Base-by-base conservation (phyloP, 73 alveolate species). In the Stentor roeselii region DNA sequence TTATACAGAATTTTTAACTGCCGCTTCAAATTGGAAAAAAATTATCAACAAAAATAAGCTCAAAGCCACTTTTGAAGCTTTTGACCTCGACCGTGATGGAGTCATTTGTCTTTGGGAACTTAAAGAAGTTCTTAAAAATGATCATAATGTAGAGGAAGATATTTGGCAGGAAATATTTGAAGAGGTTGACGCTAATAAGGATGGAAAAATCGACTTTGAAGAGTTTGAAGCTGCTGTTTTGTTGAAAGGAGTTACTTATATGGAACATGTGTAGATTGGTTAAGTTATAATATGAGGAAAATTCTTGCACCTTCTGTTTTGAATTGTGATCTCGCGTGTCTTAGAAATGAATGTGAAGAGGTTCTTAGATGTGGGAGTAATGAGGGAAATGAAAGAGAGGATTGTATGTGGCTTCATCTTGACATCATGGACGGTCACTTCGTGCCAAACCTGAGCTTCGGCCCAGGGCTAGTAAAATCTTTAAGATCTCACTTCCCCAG, bases 401-500 rank as follows among this genome's bases (percentile, higher is more conserved):
- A n/a, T n/a, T 50, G 67, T 50, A 21, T 11, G 30, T 88, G 92
- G 92, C 59, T 90, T 86, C 96, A 91, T 75, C 59, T 91, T 39
- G 94, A 91, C 59, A 85, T 91, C 32, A 91, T 91, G 96, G 96
- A 91, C 77, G 96, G 95, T 36, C 88, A 88, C 76, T 89, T 89
- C 86, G 93, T 60, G 3, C 78, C 93, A 36, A 39, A 77, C 58
- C 42, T 82, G 39, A 42, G 90, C 3, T 74, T 84, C 76, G 93
- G 90, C 59, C 76, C 74, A n/a, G 76, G 90, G 75, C 80, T 89
- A 39, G 34, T 88, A 78, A 59, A 88, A 35, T 67, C 86, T 11
- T 42, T 50, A 78, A 40, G 92, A 82, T 31, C 67, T n/a, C 61
- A 34, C 42, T 59, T 82, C 4, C 60, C 86, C 30, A 60, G 85